These are phyloP conservation scores for Canariomyces notabilis DNA, from an alignment of 2,329 filamentous ascomycete species.

Conservation along the genomic window DNA sequence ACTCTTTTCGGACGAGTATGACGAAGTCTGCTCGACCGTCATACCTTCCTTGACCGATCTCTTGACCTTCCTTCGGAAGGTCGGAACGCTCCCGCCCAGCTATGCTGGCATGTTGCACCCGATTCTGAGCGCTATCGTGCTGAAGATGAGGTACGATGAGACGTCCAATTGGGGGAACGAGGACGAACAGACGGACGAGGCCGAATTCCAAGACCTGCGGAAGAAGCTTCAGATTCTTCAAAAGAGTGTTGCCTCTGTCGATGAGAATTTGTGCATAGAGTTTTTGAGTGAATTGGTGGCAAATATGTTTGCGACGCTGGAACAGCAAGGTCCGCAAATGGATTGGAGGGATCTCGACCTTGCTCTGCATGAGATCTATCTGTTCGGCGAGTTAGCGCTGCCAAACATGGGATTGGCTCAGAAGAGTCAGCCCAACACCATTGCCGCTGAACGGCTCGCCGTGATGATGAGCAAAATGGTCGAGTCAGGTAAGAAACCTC, in stretches of 20 bases:
- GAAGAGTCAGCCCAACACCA: constrained; percentile 75
- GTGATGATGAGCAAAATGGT: constrained; percentile 97
- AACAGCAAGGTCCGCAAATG: constrained; percentile 66
- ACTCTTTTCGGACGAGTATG: constrained; percentile 96
- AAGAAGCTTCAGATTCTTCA: constrained; percentile 87
- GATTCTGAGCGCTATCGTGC: constrained; percentile 85
- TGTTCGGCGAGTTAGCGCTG: constrained; percentile 92
- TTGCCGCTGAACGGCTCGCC: constrained; percentile 74
- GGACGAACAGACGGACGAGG: constrained; percentile 92
- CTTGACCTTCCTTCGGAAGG: constrained; percentile 81
- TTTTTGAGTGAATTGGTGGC: constrained; percentile 84
- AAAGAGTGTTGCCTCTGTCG: constrained; percentile 84
- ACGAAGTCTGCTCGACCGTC: constrained; percentile 94
- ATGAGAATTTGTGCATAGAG: constrained; percentile 83
- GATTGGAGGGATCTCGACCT: constrained; percentile 96
- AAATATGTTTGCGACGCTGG: constrained; percentile 76
- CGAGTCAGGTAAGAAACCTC: constrained; percentile 67
- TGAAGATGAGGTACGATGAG: constrained; percentile 97
- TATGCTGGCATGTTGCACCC: constrained; percentile 81
- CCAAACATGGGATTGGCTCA: constrained; percentile 79
- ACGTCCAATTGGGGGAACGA: constrained; percentile 90
- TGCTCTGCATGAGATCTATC: constrained; percentile 88
- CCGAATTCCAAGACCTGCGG: constrained; percentile 91
- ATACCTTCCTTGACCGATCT: constrained; percentile 91
- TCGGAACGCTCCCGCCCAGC: constrained; percentile 64